Evolutionary conservation across 2,329 filamentous ascomycete species (phyloP), one percentile per base, ranked within the genome.

Genomic region (Calonectria leucothoes): DNA sequence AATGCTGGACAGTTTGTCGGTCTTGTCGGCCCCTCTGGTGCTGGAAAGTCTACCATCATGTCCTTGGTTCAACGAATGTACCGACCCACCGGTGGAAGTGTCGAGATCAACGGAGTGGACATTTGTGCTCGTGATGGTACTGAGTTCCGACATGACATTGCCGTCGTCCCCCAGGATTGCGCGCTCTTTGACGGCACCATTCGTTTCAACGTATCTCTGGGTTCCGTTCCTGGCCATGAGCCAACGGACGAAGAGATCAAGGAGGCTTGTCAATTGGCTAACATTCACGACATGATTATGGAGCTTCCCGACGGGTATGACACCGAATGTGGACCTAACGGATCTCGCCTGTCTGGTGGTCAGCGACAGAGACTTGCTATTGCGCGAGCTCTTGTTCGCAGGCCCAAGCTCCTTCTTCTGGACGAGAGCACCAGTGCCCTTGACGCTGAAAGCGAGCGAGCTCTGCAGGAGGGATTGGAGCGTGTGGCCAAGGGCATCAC

Each of bases 381-480:
- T 80, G 94, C 95, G 0, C 89, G 95, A 29, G 94, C 94, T 0
- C 86, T 96, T 3, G 89, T 95, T 3, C 89, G 94, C 0, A 89
- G 91, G 74, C 95, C 95, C 0, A 89, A 92, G 59, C 87, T 97
- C 1, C 84, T 97, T 23, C 89, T 98, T 48, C 87, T 97, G 0
- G 95, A 98, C 79, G 95, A 97, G 86, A 94, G 94, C 35, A 97
- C 95, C 0, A 94, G 92, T 51, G 93, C 93, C 4, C 87, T 98
- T 3, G 95, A 97, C 79, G 90, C 91, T 0, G 92, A 93, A 79
- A 93, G 90, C 64, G 93, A 94, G 65, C 86, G 87, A 7, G 84
- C 92, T 12, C 88, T 97, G 29, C 90, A 94, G 69, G 88, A 93
- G 31, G 93, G 91, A 0, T 85, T 95, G 52, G 91, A 94, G 82